These are phyloP conservation scores for Candida quercuum DNA, from an alignment of 805 yeast genomes.

Conservation along the genomic window DNA sequence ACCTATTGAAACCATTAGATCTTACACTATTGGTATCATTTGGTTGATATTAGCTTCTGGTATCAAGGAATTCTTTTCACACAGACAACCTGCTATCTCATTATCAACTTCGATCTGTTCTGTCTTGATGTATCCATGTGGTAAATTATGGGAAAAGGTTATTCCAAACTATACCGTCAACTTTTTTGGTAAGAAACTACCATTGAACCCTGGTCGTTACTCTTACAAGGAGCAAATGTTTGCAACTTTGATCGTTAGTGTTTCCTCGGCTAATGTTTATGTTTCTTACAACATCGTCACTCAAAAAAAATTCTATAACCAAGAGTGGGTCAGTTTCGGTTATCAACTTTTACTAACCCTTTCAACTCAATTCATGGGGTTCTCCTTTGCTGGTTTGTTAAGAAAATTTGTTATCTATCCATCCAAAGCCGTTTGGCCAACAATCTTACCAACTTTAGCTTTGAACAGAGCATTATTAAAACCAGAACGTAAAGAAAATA, in stretches of 20 bases:
- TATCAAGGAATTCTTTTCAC: constrained; percentile 51
- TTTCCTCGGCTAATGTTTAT: constrained; percentile 28
- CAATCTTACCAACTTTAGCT: constrained; percentile 41
- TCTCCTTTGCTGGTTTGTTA: constrained; percentile 62
- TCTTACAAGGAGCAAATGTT: constrained; percentile 61
- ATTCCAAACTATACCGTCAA: constrained; percentile 43
- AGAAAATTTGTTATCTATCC: constrained; percentile 54
- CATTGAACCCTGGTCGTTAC: constrained; percentile 63
- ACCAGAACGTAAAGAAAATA: constrained; percentile 28
- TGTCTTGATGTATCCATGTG: constrained; percentile 41
- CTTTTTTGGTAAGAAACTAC: constrained; percentile 32
- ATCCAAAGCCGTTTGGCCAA: constrained; percentile 48
- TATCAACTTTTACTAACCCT: constrained; percentile 48
- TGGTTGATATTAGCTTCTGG: constrained; percentile 51
- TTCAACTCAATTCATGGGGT: constrained; percentile 59
- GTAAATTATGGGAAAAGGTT: constrained; percentile 33
- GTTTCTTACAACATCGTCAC: constrained; percentile 34
- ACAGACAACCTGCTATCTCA: constrained; percentile 47
- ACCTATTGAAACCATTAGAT: constrained; percentile 45
- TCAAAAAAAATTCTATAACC: constrained; percentile 26
- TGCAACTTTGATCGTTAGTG: constrained; percentile 40
- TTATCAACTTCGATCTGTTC: constrained; percentile 40
- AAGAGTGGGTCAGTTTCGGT: constrained; percentile 33
- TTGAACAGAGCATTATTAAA: constrained; percentile 41
- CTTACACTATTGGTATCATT: constrained; percentile 31